Base-by-base conservation (phyloP, 176 grass and related monocot species). In the Zoysia pacifica region DNA sequence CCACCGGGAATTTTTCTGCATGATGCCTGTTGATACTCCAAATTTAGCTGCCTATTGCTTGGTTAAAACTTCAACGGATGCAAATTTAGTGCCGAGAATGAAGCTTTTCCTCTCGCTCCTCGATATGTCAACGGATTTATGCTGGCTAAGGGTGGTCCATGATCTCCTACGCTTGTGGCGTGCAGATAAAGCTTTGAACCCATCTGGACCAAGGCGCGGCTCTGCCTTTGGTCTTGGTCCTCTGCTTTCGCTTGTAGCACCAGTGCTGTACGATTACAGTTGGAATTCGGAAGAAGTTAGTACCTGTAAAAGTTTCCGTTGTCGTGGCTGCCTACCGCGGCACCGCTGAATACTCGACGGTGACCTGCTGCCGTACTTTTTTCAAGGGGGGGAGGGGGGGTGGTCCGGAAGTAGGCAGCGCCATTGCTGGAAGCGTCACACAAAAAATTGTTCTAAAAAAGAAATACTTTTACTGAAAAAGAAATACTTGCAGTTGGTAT, bases 271-370 rank as follows among this genome's bases (percentile, higher is more conserved):
- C 37, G 39, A 46, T 5, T 75, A 43, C 54, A 61, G 54, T 61
- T 75, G 73, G 43, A 75, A 45, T 18, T 11, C 5, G 55, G 28
- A 28, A 28, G 28, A 28, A 28, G 28, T 28, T 28, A 28, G 28
- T 28, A 28, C 28, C 28, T 0, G 18, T 75, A 19, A 45, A 45
- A 61, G 58, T 61, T 75, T 61, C 18, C 1, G 73, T 61, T 28
- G 62, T 45, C 9, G 18, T 14, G 55, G 5, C 42, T 61, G 58
- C 58, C 44, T 48, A 18, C 42, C 8, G 58, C 20, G 62, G 56
- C 37, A 18, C 42, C 8, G 58, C 20, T 76, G 56, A 36, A 76
- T 62, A 56, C 47, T 76, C 42, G n/a, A 75, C 73, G 16, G 58
- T 4, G 40, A 76, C 16, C n/a, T 11, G n/a, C 56, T 9, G n/a